Conservation (phyloP, 1,139 yeast genomes). For the Taiozyma sp. region DNA sequence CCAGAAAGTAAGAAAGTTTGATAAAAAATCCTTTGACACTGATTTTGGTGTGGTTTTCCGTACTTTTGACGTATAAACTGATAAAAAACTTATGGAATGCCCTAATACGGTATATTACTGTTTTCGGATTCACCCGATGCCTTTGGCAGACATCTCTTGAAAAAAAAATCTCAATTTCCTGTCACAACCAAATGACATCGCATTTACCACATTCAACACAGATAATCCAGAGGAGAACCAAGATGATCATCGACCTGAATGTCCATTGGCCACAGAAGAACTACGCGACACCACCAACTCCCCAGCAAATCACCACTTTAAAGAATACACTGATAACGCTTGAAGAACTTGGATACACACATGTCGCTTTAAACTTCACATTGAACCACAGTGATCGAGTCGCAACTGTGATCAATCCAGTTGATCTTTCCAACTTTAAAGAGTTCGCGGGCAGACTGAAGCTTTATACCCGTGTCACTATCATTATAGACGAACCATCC, state of each 20-base stretch:
- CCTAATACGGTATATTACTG: neutral
- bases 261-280: slow-evolving; percentile 72
- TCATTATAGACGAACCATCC: slow-evolving; percentile 72
- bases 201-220: neutral
- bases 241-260: slow-evolving; percentile 68
- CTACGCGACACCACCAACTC: slow-evolving; percentile 38
- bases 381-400: slow-evolving; percentile 52
- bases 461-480: slow-evolving; percentile 69
- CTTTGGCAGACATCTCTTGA: neutral
- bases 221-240: neutral
- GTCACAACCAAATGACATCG: neutral
- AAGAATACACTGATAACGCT: slow-evolving; percentile 51
- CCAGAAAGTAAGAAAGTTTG: no score
- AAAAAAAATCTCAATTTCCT: neutral
- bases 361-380: slow-evolving; percentile 67
- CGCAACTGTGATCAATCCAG: slow-evolving; percentile 43
- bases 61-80: no score
- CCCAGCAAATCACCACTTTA: slow-evolving; percentile 38
- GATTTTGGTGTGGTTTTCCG: no score
- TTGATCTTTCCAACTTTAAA: slow-evolving; percentile 25
- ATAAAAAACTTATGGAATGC: no score
- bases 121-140: neutral
- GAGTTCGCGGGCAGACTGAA: slow-evolving; percentile 40
- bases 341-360: slow-evolving; percentile 63
- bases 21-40: no score